phyloP scores from a whole-genome alignment of 2,329 filamentous ascomycete genomes.

The Aspergillus novoparasiticus region DNA sequence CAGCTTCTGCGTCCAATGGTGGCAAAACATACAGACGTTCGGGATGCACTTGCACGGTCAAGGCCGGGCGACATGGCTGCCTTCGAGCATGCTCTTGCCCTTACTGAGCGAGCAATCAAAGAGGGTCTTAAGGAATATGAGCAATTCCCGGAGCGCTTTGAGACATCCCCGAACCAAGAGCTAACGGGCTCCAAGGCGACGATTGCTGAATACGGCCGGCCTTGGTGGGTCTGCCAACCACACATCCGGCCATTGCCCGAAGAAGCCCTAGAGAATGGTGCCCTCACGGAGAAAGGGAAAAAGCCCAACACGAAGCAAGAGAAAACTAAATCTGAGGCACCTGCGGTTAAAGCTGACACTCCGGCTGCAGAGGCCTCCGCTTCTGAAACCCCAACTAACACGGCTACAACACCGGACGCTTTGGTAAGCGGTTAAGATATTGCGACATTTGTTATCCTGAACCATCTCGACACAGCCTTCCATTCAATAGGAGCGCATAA shows the following conservation, averaged over 20 bases:
- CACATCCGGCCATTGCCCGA: conserved; percentile 83
- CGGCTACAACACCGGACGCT: conserved; percentile 28
- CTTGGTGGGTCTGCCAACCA: conserved; percentile 89
- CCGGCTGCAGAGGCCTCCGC: background rate
- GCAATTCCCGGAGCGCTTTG: conserved; percentile 41
- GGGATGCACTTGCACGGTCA: conserved; percentile 76
- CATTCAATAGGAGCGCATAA: background rate
- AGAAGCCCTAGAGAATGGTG: conserved; percentile 82
- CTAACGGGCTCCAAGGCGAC: conserved; percentile 57
- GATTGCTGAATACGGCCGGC: conserved; percentile 73
- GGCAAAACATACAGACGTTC: conserved; percentile 75
- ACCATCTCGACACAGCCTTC: background rate
- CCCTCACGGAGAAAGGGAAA: conserved; percentile 74
- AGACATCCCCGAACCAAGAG: conserved; percentile 37
- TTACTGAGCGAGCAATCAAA: conserved; percentile 76
- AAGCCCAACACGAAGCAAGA: conserved; percentile 19
- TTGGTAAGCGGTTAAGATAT: conserved; percentile 32
- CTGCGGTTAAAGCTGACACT: conserved; percentile 11
- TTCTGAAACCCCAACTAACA: conserved; percentile 15
- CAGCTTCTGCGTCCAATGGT: conserved; percentile 85
- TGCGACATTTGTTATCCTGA: background rate
- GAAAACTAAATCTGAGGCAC: conserved; percentile 13
- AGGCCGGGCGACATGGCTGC: conserved; percentile 70
- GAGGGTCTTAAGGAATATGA: conserved; percentile 71
- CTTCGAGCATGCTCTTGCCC: conserved; percentile 73